A percentile compares a stretch with the other conserved stretches of the same genome.
phyloP scores from a whole-genome alignment of 1,139 yeast genomes.

The Lodderomyces parapsilosis region DNA sequence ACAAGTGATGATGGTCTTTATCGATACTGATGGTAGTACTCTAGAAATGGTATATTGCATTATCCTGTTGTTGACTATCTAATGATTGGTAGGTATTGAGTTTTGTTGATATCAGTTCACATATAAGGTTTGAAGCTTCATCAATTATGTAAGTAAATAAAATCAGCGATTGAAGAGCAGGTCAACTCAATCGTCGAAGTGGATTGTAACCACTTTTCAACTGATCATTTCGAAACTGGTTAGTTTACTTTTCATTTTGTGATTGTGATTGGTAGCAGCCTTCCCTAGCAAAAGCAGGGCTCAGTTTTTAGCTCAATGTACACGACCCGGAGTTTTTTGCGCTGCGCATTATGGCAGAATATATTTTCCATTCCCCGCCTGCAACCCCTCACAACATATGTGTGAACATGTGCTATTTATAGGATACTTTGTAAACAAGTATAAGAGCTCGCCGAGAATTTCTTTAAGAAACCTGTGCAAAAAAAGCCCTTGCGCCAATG shows the following conservation, averaged over 20 bases:
- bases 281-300: not conserved
- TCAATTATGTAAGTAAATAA: not conserved
- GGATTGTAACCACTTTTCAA: not conserved
- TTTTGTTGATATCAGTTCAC: not conserved
- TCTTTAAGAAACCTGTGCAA: not conserved
- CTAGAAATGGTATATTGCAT: not conserved
- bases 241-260: not conserved
- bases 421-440: not conserved
- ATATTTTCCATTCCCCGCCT: not conserved
- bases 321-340: not conserved
- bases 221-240: not conserved
- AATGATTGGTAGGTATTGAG: not conserved
- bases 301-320: not conserved
- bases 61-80: not conserved
- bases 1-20: conserved; percentile 22
- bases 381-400: too few species aligned
- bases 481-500: not conserved
- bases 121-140: not conserved
- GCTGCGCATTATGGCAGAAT: not conserved
- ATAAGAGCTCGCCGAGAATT: not conserved
- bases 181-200: not conserved
- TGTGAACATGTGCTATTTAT: not conserved
- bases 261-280: not conserved
- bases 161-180: not conserved
- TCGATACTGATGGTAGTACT: conserved; percentile 14